phyloP scores from a whole-genome alignment of 2,329 filamentous ascomycete species.

The Teratosphaeria zuluensis region DNA sequence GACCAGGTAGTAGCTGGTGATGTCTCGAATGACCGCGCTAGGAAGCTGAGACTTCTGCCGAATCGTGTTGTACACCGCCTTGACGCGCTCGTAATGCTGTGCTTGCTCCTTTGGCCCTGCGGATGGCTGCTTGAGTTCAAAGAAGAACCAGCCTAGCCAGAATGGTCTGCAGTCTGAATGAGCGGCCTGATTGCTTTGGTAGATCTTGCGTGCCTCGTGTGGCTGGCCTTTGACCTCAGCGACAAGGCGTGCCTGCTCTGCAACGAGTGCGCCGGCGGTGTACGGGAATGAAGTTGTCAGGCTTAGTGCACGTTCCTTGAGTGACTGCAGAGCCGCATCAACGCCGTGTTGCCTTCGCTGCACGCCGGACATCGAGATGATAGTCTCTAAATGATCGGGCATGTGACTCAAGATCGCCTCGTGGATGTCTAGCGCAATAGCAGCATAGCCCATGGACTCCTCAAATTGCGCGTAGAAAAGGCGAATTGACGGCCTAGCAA shows the following conservation, averaged over 20 bases:
- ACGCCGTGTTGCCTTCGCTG: conserved; percentile 74
- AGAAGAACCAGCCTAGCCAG: conserved; percentile 81
- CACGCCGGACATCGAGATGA: conserved; percentile 78
- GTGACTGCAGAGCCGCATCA: conserved; percentile 73
- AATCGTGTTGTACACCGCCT: conserved; percentile 68
- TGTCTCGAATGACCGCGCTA: conserved; percentile 57
- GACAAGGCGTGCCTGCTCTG: conserved; percentile 75
- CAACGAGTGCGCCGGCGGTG: conserved; percentile 76
- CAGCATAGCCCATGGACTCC: conserved; percentile 67
- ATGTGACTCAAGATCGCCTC: conserved; percentile 65
- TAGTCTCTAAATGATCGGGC: conserved; percentile 76
- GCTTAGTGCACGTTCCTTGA: conserved; percentile 59
- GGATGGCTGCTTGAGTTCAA: conserved; percentile 77
- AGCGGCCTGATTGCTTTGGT: conserved; percentile 70
- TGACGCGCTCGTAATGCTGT: conserved; percentile 63
- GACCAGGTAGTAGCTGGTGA: conserved; percentile 60
- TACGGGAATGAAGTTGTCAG: conserved; percentile 47
- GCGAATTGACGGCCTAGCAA: conserved; percentile 72
- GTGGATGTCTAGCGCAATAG: conserved; percentile 77
- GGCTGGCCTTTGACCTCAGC: conserved; percentile 74
- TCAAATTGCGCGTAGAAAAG: conserved; percentile 93
- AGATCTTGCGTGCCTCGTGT: conserved; percentile 74
- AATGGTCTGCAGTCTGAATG: conserved; percentile 80
- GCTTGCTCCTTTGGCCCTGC: conserved; percentile 50
- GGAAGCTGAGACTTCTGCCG: conserved; percentile 63